Conservation (phyloP, 805 yeast species). For the Wickerhamomyces chambardii region DNA sequence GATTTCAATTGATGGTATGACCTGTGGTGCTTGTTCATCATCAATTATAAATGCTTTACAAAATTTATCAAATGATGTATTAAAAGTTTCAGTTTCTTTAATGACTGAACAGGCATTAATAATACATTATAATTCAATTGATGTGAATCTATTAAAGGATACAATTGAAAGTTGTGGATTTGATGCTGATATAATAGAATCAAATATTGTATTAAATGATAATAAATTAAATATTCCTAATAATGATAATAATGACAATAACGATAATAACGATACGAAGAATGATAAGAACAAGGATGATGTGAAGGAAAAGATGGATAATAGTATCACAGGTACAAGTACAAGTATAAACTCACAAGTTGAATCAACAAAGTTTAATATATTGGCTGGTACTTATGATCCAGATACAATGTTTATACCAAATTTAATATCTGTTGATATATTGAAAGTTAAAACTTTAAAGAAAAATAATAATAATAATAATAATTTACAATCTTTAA, state of each 20-base stretch:
- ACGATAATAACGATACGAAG: background rate
- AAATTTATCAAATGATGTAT: conserved; percentile 40
- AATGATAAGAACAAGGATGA: too few relatives aligned
- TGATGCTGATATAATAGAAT: conserved; percentile 31
- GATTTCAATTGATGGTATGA: conserved; percentile 56
- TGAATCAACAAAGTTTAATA: background rate
- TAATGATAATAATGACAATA: too few relatives aligned
- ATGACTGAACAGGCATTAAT: conserved; percentile 68
- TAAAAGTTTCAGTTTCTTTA: conserved; percentile 53
- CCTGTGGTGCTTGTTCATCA: conserved; percentile 80
- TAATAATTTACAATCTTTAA: conserved; percentile 26
- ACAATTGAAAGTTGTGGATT: conserved; percentile 74
- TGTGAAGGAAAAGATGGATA: too few relatives aligned
- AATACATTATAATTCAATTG: conserved; percentile 29
- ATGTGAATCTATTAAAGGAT: conserved; percentile 28
- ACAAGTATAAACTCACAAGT: too few relatives aligned
- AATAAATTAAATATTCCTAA: too few relatives aligned
- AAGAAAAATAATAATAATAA: too few relatives aligned
- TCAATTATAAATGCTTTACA: conserved; percentile 51
- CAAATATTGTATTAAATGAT: background rate
- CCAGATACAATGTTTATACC: background rate
- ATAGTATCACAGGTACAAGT: too few relatives aligned
- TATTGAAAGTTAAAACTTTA: too few relatives aligned
- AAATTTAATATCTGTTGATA: background rate
- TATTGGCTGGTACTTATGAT: background rate